Evolutionary conservation across 805 yeast genomes (phyloP), one percentile per base, ranked within the genome.

Genomic region (Ogataea saltuana): DNA sequence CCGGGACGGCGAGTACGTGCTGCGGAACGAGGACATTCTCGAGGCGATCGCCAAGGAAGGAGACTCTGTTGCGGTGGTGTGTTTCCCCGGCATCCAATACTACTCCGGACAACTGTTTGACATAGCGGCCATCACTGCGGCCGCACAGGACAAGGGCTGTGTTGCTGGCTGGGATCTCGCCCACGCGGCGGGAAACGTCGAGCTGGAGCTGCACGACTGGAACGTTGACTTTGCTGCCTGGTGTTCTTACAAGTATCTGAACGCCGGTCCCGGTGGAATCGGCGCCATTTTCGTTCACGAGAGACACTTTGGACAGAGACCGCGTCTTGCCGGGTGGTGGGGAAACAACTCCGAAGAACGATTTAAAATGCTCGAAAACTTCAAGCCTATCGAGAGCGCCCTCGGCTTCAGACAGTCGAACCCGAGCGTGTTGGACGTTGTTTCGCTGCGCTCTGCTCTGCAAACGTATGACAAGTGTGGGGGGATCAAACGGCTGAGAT

Each of bases 271-370:
- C 0, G 98, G 98, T 34, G 91, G 82, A 4, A 86, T 89, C 51
- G 96, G 89, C 5, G 96, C 97, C 1, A 73, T 88, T 17, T 90
- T 79, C 56, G 83, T 90, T 28, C 81, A 90, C 60, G 83, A 80
- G 49, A 72, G 64, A 48, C 49, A 50, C 29, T 46, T 45, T 3
- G 33, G 32, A 11, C 72, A 69, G 53, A 54, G 71, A 28, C 86
- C 96, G 1, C 70, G 97, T 47, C 68, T 88, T 39, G 95, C 96
- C 0, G 98, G 98, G 1, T 90, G 98, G 98, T 90, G 97, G 97
- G 97, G 97, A 1, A 90, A 88, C 58, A 80, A 84, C 53, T 69
- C 83, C 0, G 54, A 56, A 2, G 78, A 78, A 26, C 67, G 98
- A 48, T 90, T 90, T 63, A 72, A 80, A 55, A 90, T 90, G 98